Evolutionary conservation across 139 green algal genomes (phyloP).

Genomic region (Tetratostichococcus sp.): DNA sequence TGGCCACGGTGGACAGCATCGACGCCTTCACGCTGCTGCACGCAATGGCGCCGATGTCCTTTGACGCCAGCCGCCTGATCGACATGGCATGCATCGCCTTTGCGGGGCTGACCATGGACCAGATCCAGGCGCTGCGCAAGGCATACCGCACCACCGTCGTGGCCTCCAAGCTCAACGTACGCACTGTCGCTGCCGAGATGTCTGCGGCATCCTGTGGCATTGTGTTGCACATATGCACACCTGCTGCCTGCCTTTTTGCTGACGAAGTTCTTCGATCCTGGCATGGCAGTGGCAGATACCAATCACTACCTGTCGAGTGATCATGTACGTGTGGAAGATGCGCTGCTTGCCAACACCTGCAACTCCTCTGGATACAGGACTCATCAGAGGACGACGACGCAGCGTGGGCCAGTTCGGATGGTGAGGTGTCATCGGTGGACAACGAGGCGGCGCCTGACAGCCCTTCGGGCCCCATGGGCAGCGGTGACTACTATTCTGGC

Average conservation of each 20-base stretch:
- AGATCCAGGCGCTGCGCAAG: conserved; percentile 28
- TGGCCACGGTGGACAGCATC: conserved; percentile 37
- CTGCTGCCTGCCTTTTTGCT: not conserved
- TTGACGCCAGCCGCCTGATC: conserved; percentile 52
- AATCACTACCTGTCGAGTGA: no score
- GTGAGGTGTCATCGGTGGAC: not conserved
- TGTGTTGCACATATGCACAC: no score
- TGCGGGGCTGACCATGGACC: conserved; percentile 22
- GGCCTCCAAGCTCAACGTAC: not conserved
- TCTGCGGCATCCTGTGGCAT: no score
- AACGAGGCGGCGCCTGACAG: not conserved
- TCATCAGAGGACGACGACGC: not conserved
- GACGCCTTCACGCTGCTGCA: conserved; percentile 57
- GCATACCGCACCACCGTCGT: conserved; percentile 31
- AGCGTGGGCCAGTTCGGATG: not conserved
- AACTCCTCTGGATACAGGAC: not conserved
- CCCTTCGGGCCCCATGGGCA: not conserved
- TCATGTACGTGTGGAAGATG: no score
- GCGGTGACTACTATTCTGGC: not conserved
- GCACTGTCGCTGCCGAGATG: not conserved
- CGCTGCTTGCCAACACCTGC: no score
- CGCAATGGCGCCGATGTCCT: conserved; percentile 55
- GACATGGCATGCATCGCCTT: conserved; percentile 43
- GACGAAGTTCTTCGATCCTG: no score
- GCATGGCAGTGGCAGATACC: no score